Evolutionary conservation across 768 basidiomycete species (phyloP).

Genomic region (Porpolomopsis calyptriformis): DNA sequence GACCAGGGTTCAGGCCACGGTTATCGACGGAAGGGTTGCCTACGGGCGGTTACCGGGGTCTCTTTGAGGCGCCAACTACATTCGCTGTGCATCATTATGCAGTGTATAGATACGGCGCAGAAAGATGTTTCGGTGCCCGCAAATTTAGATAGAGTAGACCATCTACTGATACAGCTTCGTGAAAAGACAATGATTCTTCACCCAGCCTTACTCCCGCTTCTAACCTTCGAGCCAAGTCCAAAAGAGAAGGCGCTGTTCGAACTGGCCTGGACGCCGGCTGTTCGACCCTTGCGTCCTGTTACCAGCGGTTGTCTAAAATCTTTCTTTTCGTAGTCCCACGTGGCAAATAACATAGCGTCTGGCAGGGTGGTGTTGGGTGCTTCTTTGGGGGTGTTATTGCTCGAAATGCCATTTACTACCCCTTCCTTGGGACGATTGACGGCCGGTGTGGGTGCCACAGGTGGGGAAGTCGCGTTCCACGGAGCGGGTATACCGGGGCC

Average conservation of each 20-base stretch:
- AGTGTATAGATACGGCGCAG: too few relatives aligned
- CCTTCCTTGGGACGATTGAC: constrained; percentile 23
- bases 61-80: background rate
- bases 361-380: constrained; percentile 30
- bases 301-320: constrained; percentile 32
- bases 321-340: constrained; percentile 48
- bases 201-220: constrained; percentile 3
- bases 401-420: constrained; percentile 12
- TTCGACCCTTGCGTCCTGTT: constrained; percentile 21
- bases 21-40: constrained; percentile 49
- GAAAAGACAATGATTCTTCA: background rate
- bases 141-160: too few relatives aligned
- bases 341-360: constrained; percentile 43
- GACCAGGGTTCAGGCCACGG: constrained; percentile 49
- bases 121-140: too few relatives aligned
- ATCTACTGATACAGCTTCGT: too few relatives aligned
- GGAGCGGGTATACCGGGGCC: constrained; percentile 40
- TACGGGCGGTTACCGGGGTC: constrained; percentile 29
- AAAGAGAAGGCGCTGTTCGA: constrained; percentile 10
- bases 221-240: constrained; percentile 2
- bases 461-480: constrained; percentile 38
- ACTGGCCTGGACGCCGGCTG: constrained; percentile 22
- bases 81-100: too few relatives aligned
- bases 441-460: constrained; percentile 12
- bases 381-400: constrained; percentile 19